Evolutionary conservation across 352 stramenopile species (phyloP).

Genomic region (Globisporangium lucens): DNA sequence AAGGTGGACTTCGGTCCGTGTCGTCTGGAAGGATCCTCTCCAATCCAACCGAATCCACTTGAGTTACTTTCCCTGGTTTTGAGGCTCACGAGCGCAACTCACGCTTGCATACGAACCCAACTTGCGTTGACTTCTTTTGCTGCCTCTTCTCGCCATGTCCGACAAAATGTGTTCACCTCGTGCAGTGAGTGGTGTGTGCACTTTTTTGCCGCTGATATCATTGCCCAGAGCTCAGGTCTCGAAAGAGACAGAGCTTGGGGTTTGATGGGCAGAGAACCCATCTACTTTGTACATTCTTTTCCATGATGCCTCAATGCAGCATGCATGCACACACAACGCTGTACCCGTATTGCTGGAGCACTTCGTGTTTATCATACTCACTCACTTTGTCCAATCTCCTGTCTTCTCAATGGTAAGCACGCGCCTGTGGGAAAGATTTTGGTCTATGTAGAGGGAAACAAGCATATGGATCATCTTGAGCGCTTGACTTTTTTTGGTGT

Average conservation of each 20-base stretch:
- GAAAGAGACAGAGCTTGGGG: not conserved
- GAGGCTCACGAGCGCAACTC: no score
- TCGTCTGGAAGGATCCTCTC: no score
- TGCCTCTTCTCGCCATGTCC: no score
- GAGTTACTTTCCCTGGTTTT: no score
- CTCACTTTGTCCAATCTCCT: not conserved
- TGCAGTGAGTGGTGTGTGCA: not conserved
- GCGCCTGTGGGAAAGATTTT: not conserved
- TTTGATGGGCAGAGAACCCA: not conserved
- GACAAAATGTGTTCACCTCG: not conserved
- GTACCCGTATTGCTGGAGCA: not conserved
- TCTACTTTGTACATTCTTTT: not conserved
- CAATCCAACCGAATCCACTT: no score
- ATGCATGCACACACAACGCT: not conserved
- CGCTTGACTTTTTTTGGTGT: no score
- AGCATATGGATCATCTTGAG: no score
- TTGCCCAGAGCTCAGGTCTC: not conserved
- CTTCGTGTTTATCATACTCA: not conserved
- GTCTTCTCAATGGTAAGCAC: not conserved
- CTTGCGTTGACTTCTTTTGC: no score
- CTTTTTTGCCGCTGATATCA: not conserved
- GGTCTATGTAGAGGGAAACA: not conserved
- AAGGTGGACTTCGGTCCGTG: not conserved
- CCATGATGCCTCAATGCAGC: not conserved
- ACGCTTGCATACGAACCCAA: no score